These are phyloP conservation scores for Plantago coronopus DNA, from an alignment of 305 asterid genomes.

Conservation along the genomic window DNA sequence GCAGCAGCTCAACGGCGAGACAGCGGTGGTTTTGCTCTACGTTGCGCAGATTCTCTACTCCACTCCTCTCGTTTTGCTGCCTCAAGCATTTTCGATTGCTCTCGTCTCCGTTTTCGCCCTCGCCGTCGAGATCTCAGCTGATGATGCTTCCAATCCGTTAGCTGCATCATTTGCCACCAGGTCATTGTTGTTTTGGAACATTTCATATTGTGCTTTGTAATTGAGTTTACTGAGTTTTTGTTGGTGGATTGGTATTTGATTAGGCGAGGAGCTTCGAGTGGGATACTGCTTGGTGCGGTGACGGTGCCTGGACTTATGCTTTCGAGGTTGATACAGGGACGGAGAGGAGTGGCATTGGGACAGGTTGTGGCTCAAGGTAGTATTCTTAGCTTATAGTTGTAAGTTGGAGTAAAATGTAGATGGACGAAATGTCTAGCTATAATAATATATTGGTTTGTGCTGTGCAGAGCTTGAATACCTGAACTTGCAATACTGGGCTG, in stretches of 20 bases:
- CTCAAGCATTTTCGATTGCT: constrained; percentile 53
- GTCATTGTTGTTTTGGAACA: constrained; percentile 25
- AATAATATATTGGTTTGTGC: constrained; percentile 3
- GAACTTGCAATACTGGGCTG: constrained; percentile 75
- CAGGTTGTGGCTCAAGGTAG: constrained; percentile 55
- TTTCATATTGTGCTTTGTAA: no score
- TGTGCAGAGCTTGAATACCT: constrained; percentile 68
- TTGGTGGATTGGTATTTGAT: not conserved
- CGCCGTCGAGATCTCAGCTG: constrained; percentile 70
- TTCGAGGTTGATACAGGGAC: constrained; percentile 67
- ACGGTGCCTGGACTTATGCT: constrained; percentile 78
- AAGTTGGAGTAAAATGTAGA: no score
- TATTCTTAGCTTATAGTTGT: not conserved
- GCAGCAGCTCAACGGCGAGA: constrained; percentile 77
- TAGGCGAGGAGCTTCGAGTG: constrained; percentile 92
- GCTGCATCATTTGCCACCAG: constrained; percentile 52
- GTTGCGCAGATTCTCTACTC: constrained; percentile 46
- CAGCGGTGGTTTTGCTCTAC: constrained; percentile 69
- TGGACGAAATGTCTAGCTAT: no score
- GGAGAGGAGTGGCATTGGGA: constrained; percentile 42
- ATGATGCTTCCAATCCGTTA: constrained; percentile 52
- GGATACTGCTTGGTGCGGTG: constrained; percentile 78
- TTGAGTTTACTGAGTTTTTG: constrained; percentile 2
- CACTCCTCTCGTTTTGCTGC: constrained; percentile 50
- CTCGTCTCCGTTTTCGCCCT: constrained; percentile 63